Conservation (phyloP, 2,329 filamentous ascomycete species). For the Cercospora sesami region DNA sequence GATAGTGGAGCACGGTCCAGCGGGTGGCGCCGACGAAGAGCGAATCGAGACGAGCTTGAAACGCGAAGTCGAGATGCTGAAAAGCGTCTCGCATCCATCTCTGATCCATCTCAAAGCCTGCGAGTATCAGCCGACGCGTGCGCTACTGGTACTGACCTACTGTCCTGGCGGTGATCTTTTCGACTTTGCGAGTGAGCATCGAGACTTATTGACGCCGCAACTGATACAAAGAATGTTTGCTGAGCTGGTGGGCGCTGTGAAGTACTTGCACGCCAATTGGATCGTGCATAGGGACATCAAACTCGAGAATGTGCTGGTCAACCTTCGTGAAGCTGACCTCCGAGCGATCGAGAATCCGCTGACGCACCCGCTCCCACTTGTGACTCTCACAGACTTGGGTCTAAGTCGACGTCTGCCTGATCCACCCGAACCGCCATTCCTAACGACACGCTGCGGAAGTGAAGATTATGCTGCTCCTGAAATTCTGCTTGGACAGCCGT, state of each 20-base stretch:
- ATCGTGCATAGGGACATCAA: conserved; percentile 98
- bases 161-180: conserved; percentile 94
- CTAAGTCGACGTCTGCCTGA: conserved; percentile 78
- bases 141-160: conserved; percentile 84
- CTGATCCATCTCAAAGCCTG: conserved; percentile 90
- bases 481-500: conserved; percentile 90
- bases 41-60: conserved; percentile 91
- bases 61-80: conserved; percentile 92
- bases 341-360: conserved; percentile 67
- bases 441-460: conserved; percentile 92
- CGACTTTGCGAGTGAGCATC: conserved; percentile 77
- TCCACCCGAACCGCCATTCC: conserved; percentile 73
- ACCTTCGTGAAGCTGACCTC: conserved; percentile 66
- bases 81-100: conserved; percentile 81
- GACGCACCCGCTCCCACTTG: conserved; percentile 75
- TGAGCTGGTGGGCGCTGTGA: conserved; percentile 80
- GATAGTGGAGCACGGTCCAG: conserved; percentile 90
- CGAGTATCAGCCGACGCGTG: conserved; percentile 77
- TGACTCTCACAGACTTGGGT: conserved; percentile 88
- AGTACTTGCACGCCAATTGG: conserved; percentile 77
- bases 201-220: conserved; percentile 64
- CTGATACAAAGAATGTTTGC: conserved; percentile 84
- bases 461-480: conserved; percentile 98
- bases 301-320: conserved; percentile 94
- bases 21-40: conserved; percentile 88